Evolutionary conservation across 2,329 filamentous ascomycete species (phyloP), one percentile per base, ranked within the genome.

Genomic region (Pestalotiopsis sp.): DNA sequence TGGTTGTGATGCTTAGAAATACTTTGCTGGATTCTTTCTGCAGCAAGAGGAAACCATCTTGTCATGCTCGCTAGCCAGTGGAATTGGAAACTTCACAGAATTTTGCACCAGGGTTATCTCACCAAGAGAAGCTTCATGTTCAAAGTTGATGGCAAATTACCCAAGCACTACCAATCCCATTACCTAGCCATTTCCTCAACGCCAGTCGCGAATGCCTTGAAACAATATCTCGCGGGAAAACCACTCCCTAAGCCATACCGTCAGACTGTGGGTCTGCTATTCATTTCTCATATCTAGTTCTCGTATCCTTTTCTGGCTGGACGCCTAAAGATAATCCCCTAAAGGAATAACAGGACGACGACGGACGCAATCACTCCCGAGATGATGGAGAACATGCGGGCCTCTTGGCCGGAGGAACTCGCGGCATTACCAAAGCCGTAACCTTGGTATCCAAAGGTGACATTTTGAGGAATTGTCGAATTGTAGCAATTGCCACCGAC

Each of bases 401-500:
- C 30, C 30, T 35, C 17, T 9, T 60, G 65, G 30, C 66, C 61
- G 3, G 20, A 63, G 4, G 20, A 14, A 11, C 56, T 30, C 14
- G 78, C 80, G 4, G 74, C 75, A 59, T 78, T 82, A 24, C 80
- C 79, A 52, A 82, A 73, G 0, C 81, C 83, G 58, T 88, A 72
- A 0, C 87, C 89, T 75, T 92, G 90, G 68, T 86, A 85, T 10
- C 84, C 84, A 73, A 93, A 94, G 0, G 91, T 93, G 56, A 94
- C 82, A 69, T 94, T 93, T 77, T 94, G 91, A 48, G 81, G 77
- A 5, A 94, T 85, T 0, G 83, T 85, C 38, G 78, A 73, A 72
- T 94, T 94, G 73, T 88, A 84, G 76, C 92, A 94, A 68, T 91
- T 83, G 1, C 91, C 92, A 58, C 86, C 87, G 2, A 81, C 83